Evolutionary conservation across 2,329 filamentous ascomycete species (phyloP), one percentile per base, ranked within the genome.

Genomic region (Fusarium sp.): DNA sequence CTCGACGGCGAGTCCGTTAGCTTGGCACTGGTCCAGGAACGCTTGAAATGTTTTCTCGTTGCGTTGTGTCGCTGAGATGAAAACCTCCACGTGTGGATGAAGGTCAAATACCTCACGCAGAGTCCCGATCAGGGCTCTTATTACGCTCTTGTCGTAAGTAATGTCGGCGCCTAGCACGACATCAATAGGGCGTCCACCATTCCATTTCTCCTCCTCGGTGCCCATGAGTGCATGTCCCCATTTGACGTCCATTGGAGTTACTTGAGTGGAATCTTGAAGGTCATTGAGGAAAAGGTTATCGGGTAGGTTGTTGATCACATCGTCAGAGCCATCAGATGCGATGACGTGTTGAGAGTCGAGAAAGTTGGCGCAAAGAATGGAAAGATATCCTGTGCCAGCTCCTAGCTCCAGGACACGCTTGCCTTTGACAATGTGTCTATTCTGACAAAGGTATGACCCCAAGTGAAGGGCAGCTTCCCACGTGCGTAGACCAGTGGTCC

Each of bases 401-500:
- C 93, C 93, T 2, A 95, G 85, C 78, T 95, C 93, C 4, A 95
- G 83, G 2, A 95, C 81, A 12, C 84, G 86, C 76, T 89, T 91
- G 4, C 83, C 85, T 12, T 76, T 75, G 33, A 93, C 82, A 25
- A 87, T 71, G 4, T 73, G 70, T 2, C 79, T 80, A 54, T 86
- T 80, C n/a, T 77, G 66, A 66, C 88, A 88, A 27, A 95, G 86
- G 75, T 90, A 94, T 47, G 90, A 87, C 3, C 91, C 92, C 1
- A 95, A 84, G 73, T 94, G 91, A 13, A 95, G 83, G 4, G 92
- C 90, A 2, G 93, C 93, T 79, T 95, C 93, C 93, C 93, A 96
- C 0, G 93, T 95, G 38, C 93, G 88, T 29, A 93, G 85, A 3
- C 93, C 93, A 0, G 93, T 95, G 2, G 92, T 94, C 2, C 92